Evolutionary conservation across 139 green algal genomes (phyloP), one percentile per base, ranked within the genome.

Genomic region (Tetraselmis striata): DNA sequence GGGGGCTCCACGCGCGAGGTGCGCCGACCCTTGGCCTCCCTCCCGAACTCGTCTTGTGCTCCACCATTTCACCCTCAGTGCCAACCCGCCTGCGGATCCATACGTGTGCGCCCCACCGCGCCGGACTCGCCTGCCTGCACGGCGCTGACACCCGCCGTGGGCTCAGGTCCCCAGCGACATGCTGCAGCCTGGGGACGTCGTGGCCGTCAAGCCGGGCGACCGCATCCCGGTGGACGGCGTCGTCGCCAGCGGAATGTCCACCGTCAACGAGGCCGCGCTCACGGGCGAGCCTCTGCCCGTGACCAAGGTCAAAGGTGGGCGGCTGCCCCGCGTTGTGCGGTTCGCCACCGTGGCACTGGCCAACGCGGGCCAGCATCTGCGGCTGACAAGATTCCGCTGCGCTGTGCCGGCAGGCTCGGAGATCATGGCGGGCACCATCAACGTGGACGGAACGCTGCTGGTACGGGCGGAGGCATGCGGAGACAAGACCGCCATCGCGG

Each of bases 221-320:
- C 76, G 88, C 2, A 82, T 98, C n/a, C 94, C 94, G 26, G 92
- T 96, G 45, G 94, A 98, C 67, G 94, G 94, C 1, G 67, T 85
- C 29, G 93, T 98, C 45, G 84, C 93, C 67, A 80, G 31, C 0
- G 94, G 94, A 0, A 80, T 88, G 27, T 90, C 77, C 79, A 89
- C 84, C 0, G 88, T 97, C 28, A 88, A 98, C 74, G 94, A 98
- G 85, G 89, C 85, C n/a, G 89, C 92, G 0, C 77, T 98, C 2
- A 96, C 92, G 18, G 94, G 94, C 1, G 94, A 98, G 89, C 88
- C 95, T 0, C 83, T 96, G 85, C 95, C 94, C 0, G 83, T 97
- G 28, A 88, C 86, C 76, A 97, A 96, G 83, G 24, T 31, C 2
- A 75, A 85, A 84, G 85, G 89, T 85, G 80, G 11, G 45, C n/a